phyloP scores from a whole-genome alignment of 306 rosid genomes.

The Cicer judaicum region DNA sequence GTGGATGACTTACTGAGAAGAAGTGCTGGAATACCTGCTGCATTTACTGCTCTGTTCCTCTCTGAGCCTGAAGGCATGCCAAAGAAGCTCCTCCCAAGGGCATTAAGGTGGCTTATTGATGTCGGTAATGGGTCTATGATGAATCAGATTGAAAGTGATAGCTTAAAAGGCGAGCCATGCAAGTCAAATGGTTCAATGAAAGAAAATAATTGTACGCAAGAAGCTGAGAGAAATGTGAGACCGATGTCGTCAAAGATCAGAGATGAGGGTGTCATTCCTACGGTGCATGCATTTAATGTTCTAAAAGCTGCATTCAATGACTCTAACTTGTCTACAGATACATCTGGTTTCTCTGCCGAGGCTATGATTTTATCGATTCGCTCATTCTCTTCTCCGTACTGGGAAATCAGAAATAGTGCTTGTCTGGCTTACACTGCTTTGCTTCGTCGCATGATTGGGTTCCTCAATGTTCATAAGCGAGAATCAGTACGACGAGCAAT shows the following conservation, averaged over 20 bases:
- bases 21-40: slow-evolving; percentile 99
- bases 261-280: slow-evolving; percentile 97
- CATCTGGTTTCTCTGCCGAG: slow-evolving; percentile 96
- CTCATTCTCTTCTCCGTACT: slow-evolving; percentile 90
- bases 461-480: slow-evolving; percentile 91
- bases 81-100: slow-evolving; percentile 90
- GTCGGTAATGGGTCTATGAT: slow-evolving; percentile 70
- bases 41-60: slow-evolving; percentile 87
- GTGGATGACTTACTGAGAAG: slow-evolving; percentile 95
- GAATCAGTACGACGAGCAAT: slow-evolving; percentile 88
- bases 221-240: slow-evolving; percentile 51
- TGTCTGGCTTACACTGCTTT: slow-evolving; percentile 94
- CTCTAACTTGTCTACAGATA: slow-evolving; percentile 88
- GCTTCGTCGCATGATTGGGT: slow-evolving; percentile 93
- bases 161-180: slow-evolving; percentile 48
- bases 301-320: slow-evolving; percentile 95
- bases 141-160: slow-evolving; percentile 55
- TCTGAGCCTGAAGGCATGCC: slow-evolving; percentile 99
- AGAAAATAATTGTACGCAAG: slow-evolving; percentile 43
- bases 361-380: slow-evolving; percentile 77
- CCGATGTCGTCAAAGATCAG: slow-evolving; percentile 73
- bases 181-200: slow-evolving; percentile 47
- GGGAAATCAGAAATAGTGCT: slow-evolving; percentile 98
- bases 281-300: slow-evolving; percentile 89
- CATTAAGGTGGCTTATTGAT: slow-evolving; percentile 90